Evolutionary conservation across 208 protist genomes (phyloP).

Genomic region (Trichomonas gallinae): DNA sequence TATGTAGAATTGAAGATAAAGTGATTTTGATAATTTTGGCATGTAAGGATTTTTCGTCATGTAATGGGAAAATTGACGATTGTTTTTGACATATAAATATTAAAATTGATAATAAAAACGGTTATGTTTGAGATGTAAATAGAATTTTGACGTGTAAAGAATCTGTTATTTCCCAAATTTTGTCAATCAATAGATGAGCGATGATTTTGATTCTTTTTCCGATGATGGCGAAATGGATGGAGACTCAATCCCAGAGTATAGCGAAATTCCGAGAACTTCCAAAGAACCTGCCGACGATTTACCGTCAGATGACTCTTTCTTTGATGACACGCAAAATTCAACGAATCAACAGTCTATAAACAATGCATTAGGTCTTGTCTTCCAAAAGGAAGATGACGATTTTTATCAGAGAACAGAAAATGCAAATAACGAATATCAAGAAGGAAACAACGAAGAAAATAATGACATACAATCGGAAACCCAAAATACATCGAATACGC

Average conservation of each 20-base stretch:
- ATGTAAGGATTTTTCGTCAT: too few relatives aligned
- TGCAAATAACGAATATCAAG: not conserved
- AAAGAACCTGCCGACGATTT: not conserved
- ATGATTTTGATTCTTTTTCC: not conserved
- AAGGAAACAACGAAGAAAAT: not conserved
- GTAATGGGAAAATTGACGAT: too few relatives aligned
- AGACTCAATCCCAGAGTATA: not conserved
- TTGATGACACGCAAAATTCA: not conserved
- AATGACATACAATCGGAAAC: too few relatives aligned
- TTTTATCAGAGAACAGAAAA: not conserved
- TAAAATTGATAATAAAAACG: too few relatives aligned
- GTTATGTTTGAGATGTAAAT: too few relatives aligned
- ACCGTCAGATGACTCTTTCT: not conserved
- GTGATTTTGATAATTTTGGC: too few relatives aligned
- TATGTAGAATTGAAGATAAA: too few relatives aligned
- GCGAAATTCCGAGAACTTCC: not conserved
- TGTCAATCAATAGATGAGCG: not conserved
- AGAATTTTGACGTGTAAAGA: too few relatives aligned
- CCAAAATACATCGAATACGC: not conserved
- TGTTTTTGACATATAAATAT: too few relatives aligned
- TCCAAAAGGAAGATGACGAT: not conserved
- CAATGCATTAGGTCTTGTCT: not conserved
- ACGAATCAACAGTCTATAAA: not conserved
- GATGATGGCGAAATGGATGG: not conserved
- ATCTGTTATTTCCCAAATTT: too few relatives aligned